Conservation (phyloP, 164 flowering plant species). For the Umbellularia californica region DNA sequence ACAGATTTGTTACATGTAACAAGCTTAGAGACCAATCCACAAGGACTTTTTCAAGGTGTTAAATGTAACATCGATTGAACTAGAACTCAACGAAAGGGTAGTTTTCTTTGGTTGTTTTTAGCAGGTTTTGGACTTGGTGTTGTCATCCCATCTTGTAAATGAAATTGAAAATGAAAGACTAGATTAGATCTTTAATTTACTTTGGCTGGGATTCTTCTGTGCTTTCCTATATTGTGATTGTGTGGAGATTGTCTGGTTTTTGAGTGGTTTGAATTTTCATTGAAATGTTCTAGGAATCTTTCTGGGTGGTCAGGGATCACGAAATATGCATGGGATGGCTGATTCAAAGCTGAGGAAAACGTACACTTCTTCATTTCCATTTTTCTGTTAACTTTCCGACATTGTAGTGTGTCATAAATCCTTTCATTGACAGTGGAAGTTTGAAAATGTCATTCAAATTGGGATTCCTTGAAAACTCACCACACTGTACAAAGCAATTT, state of each 20-base stretch:
- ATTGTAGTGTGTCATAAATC: no score
- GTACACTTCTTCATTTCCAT: background rate
- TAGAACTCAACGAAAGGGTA: background rate
- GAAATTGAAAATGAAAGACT: background rate
- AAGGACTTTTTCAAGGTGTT: conserved; percentile 7
- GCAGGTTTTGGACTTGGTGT: background rate
- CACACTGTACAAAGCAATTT: no score
- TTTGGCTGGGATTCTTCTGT: background rate
- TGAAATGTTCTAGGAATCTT: conserved; percentile 9
- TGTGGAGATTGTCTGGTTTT: background rate
- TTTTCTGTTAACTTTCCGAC: background rate
- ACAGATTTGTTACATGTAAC: no score
- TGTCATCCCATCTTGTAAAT: background rate
- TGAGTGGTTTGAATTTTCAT: conserved; percentile 2
- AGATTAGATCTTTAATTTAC: background rate
- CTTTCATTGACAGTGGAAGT: background rate
- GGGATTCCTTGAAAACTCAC: background rate
- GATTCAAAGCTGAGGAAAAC: background rate
- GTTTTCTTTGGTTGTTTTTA: background rate
- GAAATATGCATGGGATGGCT: conserved; percentile 2
- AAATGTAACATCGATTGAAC: background rate
- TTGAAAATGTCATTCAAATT: background rate
- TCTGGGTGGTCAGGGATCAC: background rate
- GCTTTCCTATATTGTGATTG: background rate
- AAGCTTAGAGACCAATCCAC: background rate